phyloP scores from a whole-genome alignment of 1,284 basidiomycete species.

The Agaricales sp. region DNA sequence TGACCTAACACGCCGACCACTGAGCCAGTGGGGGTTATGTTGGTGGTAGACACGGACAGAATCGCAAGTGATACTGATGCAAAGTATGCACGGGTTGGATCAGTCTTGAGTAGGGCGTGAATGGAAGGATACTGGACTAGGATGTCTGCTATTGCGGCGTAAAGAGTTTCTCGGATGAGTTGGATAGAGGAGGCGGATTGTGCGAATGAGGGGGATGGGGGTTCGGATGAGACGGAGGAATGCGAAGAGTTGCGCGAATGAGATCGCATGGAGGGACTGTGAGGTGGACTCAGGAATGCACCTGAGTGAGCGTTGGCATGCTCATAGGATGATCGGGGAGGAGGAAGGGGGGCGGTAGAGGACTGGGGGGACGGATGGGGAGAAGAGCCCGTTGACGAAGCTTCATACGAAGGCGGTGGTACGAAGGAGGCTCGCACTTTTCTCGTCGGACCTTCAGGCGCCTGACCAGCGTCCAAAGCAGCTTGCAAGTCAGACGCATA shows the following conservation, averaged over 20 bases:
- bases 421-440: slow-evolving; percentile 52
- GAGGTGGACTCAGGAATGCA: neutral
- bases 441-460: slow-evolving; percentile 19
- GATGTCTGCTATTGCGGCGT: slow-evolving; percentile 64
- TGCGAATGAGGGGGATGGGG: slow-evolving; percentile 11
- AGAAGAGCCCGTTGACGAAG: slow-evolving; percentile 20
- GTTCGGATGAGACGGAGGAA: slow-evolving; percentile 10
- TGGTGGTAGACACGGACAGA: slow-evolving; percentile 46
- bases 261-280: neutral
- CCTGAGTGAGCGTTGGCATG: slow-evolving; percentile 4
- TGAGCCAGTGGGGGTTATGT: slow-evolving; percentile 31
- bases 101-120: slow-evolving; percentile 39
- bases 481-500: slow-evolving; percentile 66
- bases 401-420: slow-evolving; percentile 60
- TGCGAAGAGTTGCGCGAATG: neutral
- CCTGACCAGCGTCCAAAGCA: slow-evolving; percentile 52
- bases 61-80: slow-evolving; percentile 65
- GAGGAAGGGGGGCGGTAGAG: slow-evolving; percentile 14
- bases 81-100: slow-evolving; percentile 68
- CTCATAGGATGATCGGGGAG: slow-evolving; percentile 10
- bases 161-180: slow-evolving; percentile 74
- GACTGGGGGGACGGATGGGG: slow-evolving; percentile 17
- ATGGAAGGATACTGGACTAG: slow-evolving; percentile 37
- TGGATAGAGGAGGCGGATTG: slow-evolving; percentile 34
- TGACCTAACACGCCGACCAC: slow-evolving; percentile 50